Percentiles rank a stretch among this genome's conserved stretches.
Evolutionary conservation across 495 filamentous ascomycete species (phyloP).

Genomic region (Penicillium goetzii): DNA sequence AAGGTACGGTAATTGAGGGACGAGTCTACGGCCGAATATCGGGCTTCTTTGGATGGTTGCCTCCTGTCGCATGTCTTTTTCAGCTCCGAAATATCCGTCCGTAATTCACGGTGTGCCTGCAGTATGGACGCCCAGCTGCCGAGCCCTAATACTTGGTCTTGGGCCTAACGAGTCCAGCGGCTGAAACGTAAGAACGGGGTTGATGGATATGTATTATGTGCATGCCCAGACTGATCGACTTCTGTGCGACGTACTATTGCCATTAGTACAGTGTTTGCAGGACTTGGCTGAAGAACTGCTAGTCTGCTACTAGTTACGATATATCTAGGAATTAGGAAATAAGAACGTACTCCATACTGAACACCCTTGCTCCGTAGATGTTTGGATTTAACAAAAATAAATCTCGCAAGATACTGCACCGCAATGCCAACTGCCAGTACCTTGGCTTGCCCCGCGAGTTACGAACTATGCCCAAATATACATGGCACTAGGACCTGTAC

Average conservation of each 20-base stretch:
- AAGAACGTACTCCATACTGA: too few relatives aligned
- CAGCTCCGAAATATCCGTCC: background rate
- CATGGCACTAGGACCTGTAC: too few relatives aligned
- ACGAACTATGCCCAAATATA: too few relatives aligned
- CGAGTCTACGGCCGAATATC: background rate
- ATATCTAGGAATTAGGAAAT: too few relatives aligned
- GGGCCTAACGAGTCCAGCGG: background rate
- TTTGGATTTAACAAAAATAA: too few relatives aligned
- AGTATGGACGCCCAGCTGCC: background rate
- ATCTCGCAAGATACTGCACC: too few relatives aligned
- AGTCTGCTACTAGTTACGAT: too few relatives aligned
- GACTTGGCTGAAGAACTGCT: too few relatives aligned
- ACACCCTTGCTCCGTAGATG: too few relatives aligned
- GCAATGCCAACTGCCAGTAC: too few relatives aligned
- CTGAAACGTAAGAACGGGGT: background rate
- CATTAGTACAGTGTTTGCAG: too few relatives aligned
- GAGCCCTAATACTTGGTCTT: background rate
- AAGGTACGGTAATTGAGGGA: background rate
- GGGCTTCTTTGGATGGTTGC: background rate
- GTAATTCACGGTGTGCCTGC: background rate
- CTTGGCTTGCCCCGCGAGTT: too few relatives aligned
- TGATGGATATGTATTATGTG: background rate
- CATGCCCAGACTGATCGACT: background rate
- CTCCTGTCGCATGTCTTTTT: background rate
- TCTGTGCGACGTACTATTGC: background rate